Base-by-base conservation (phyloP, 805 yeast species). In the Spathaspora passalidarum region DNA sequence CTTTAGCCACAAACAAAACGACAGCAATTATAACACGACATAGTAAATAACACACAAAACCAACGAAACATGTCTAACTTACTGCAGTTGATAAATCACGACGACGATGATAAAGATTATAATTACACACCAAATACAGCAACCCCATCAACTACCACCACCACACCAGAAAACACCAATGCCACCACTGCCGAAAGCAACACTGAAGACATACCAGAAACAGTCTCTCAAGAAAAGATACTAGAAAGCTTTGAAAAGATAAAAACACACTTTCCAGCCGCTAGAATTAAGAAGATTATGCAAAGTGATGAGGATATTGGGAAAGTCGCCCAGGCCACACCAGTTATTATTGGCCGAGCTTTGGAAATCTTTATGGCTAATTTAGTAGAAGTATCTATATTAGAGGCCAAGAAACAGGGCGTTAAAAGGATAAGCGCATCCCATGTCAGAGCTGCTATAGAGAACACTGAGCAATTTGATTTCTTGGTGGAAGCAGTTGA, bases 271-370 rank as follows among this genome's bases (percentile, higher is more conserved):
- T 87, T 87, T 64, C 96, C 96, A 4, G 86, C 90, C 4, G 98
- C 98, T 2, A 80, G 98, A 51, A 90, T 94, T 57, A 94, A 94
- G 72, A 88, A 94, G 57, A 81, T 94, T 48, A 92, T 94, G 97
- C 99, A 94, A 62, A 84, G 95, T 22, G 99, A 94, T 65, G 99
- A 94, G 52, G 99, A 94, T 52, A 91, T 94, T 38, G 99, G 99
- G 2, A 94, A 94, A 62, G 98, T 94, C 4, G 97, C 99, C 3
- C 97, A 91, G 61, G 97, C 97, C 1, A 95, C 99, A 2, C 99
- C 99, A 0, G 86, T 92, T n/a, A 92, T 92, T 14, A 96, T 94
- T 7, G 97, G 98, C 6, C 79, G 97, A 51, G 96, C 99, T 0
- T 73, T 94, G 43, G 98, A 94, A 68, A 78, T 89, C 49, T 94